These are phyloP conservation scores for Colletotrichum aenigma DNA, from an alignment of 2,329 filamentous ascomycete genomes.

Conservation along the genomic window DNA sequence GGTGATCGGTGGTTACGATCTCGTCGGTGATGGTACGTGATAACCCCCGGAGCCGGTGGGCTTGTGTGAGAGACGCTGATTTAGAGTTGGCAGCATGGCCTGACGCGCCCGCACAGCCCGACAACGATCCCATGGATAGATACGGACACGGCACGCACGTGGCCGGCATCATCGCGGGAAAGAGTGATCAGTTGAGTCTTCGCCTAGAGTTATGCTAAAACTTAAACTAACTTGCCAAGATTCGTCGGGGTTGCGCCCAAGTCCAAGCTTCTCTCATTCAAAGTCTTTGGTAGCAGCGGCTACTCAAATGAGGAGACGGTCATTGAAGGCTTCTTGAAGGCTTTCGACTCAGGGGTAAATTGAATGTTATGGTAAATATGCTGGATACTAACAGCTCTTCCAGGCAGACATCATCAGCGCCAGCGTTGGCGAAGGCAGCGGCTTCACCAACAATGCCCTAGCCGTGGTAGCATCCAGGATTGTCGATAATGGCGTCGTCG, in stretches of 20 bases:
- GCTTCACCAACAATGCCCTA: conserved; percentile 45
- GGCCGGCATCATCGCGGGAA: conserved; percentile 32
- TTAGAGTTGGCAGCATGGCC: neutral
- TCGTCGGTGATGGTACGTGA: conserved; percentile 2
- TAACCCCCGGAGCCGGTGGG: neutral
- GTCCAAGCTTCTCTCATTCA: conserved; percentile 29
- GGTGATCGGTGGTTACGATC: neutral
- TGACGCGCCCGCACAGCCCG: neutral
- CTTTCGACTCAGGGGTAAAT: conserved; percentile 34
- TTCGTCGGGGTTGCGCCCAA: conserved; percentile 30
- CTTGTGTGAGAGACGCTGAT: neutral
- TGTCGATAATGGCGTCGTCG: conserved; percentile 52
- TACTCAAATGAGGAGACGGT: conserved; percentile 15
- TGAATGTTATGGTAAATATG: no score
- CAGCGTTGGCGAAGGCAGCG: conserved; percentile 40
- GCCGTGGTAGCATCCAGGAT: conserved; percentile 43
- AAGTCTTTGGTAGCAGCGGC: conserved; percentile 25
- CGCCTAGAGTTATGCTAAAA: neutral
- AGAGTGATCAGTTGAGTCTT: conserved; percentile 17
- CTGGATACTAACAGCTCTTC: neutral
- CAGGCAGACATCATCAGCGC: conserved; percentile 44
- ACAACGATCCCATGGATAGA: neutral
- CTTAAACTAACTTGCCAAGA: neutral
- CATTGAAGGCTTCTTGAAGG: conserved; percentile 38
- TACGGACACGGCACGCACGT: conserved; percentile 27